Percentiles rank a stretch among this genome's conserved stretches.
phyloP scores from a whole-genome alignment of 805 yeast genomes.

The Cyberlindnera japonica region DNA sequence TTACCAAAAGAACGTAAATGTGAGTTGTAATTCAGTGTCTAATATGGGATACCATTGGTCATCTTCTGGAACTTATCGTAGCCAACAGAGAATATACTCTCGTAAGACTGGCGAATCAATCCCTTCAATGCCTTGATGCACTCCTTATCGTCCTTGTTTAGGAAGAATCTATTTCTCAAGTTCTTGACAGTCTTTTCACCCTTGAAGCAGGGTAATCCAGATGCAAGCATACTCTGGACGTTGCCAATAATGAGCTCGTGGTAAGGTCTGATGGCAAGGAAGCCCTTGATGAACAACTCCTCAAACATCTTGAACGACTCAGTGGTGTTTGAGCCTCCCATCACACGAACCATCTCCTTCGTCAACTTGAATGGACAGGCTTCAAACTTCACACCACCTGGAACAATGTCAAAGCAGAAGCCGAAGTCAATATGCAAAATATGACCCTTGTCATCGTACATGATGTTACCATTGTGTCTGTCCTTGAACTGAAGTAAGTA shows the following conservation, averaged over 20 bases:
- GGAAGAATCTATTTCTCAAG: constrained; percentile 73
- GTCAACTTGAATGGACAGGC: constrained; percentile 98
- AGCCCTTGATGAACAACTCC: constrained; percentile 91
- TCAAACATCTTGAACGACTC: constrained; percentile 93
- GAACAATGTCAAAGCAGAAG: constrained; percentile 96
- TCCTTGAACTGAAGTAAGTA: constrained; percentile 92
- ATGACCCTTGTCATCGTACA: constrained; percentile 95
- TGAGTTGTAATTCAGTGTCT: too few species aligned
- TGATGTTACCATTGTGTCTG: constrained; percentile 96
- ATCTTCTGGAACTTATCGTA: constrained; percentile 96
- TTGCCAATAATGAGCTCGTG: constrained; percentile 81
- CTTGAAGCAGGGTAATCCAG: constrained; percentile 96
- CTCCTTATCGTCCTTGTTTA: constrained; percentile 75
- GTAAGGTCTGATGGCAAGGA: constrained; percentile 81
- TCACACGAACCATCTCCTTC: constrained; percentile 90
- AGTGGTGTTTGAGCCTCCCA: constrained; percentile 86
- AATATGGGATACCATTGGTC: constrained; percentile 94
- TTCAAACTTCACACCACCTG: constrained; percentile 97
- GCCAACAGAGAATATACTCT: constrained; percentile 86
- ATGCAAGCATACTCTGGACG: constrained; percentile 88
- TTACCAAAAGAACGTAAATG: too few species aligned
- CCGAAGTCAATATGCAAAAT: constrained; percentile 97
- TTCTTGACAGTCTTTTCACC: constrained; percentile 75
- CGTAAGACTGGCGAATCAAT: constrained; percentile 76
- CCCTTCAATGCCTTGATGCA: constrained; percentile 77